phyloP scores from a whole-genome alignment of 805 yeast species.

The Candida sithepensis region DNA sequence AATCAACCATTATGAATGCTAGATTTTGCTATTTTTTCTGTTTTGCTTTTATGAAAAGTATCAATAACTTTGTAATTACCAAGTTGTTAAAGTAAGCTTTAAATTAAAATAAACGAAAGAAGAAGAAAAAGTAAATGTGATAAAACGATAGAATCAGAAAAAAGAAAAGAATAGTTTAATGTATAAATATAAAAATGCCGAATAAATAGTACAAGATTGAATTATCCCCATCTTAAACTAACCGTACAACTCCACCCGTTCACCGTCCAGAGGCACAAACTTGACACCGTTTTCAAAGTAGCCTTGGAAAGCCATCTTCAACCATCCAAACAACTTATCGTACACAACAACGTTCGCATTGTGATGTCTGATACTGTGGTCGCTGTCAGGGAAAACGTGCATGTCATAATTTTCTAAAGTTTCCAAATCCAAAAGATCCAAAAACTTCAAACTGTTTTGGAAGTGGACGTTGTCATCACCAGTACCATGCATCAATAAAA shows the following conservation, averaged over 20 bases:
- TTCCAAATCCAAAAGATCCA: conserved; percentile 71
- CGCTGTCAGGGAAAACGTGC: conserved; percentile 78
- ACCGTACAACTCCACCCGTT: conserved; percentile 20
- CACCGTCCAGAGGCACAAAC: conserved; percentile 3
- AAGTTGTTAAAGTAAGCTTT: too few species aligned
- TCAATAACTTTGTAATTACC: too few species aligned
- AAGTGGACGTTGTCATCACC: conserved; percentile 98
- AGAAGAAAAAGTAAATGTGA: neutral
- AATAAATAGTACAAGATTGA: neutral
- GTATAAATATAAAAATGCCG: neutral
- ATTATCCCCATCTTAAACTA: neutral
- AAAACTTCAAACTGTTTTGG: conserved; percentile 76
- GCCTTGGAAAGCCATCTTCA: conserved; percentile 55
- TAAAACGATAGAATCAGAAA: neutral
- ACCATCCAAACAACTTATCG: conserved; percentile 66
- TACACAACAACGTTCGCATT: conserved; percentile 69
- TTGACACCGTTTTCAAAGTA: conserved; percentile 29
- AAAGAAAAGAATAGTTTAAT: neutral
- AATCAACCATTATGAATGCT: too few species aligned
- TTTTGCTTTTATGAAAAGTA: too few species aligned
- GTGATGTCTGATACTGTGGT: conserved; percentile 69
- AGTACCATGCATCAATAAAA: conserved; percentile 90
- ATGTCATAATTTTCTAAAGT: conserved; percentile 80
- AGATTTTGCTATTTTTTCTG: too few species aligned
- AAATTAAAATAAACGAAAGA: too few species aligned